These are phyloP conservation scores for Scytalidium lignicola DNA, from an alignment of 2,329 filamentous ascomycete genomes.

Conservation along the genomic window DNA sequence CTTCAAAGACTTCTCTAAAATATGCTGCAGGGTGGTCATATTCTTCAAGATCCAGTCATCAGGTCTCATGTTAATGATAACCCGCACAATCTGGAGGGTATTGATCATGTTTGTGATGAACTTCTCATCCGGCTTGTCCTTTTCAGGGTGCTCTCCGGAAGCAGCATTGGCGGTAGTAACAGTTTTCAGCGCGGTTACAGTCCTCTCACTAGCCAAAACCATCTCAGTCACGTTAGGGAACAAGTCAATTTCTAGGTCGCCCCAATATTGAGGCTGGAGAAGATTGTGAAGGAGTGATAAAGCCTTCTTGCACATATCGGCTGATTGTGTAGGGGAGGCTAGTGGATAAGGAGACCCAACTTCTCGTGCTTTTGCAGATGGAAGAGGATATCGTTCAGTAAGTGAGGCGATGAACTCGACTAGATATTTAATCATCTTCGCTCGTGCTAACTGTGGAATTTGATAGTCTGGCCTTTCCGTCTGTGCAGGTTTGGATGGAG, in stretches of 20 bases:
- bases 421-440: conserved; percentile 88
- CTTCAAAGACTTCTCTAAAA: conserved; percentile 83
- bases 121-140: conserved; percentile 75
- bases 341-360: conserved; percentile 38
- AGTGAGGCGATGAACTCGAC: conserved; percentile 92
- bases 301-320: conserved; percentile 81
- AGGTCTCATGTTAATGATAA: conserved; percentile 80
- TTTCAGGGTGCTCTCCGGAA: conserved; percentile 47
- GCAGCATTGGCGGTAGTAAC: neutral
- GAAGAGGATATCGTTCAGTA: conserved; percentile 76
- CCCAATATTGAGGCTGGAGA: conserved; percentile 84
- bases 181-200: conserved; percentile 51
- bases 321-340: conserved; percentile 46
- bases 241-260: conserved; percentile 83
- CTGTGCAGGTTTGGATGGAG: conserved; percentile 44
- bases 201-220: conserved; percentile 77
- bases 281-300: conserved; percentile 78
- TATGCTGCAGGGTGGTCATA: conserved; percentile 72
- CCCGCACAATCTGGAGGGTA: conserved; percentile 83
- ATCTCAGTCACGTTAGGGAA: conserved; percentile 87
- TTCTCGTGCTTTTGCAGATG: conserved; percentile 63
- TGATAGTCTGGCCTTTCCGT: conserved; percentile 60
- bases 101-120: conserved; percentile 88
- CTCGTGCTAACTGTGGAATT: conserved; percentile 61
- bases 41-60: conserved; percentile 87